phyloP scores from a whole-genome alignment of 164 flowering plant genomes.

The Stephania cephalantha region DNA sequence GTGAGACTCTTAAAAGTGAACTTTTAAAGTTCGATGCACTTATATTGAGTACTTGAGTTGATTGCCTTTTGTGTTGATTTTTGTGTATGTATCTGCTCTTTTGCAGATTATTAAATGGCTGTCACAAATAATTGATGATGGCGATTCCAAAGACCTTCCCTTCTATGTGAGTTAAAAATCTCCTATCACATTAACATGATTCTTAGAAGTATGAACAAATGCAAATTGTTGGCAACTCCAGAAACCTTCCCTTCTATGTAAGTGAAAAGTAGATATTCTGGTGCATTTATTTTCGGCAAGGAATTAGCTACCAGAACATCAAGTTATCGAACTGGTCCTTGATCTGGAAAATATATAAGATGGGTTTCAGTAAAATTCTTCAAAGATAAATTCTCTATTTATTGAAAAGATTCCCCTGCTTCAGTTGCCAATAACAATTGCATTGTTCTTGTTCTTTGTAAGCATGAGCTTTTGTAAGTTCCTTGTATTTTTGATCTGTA shows the following conservation, averaged over 20 bases:
- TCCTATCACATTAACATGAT: not conserved
- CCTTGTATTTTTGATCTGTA: not conserved
- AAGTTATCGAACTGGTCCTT: not conserved
- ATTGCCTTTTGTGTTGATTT: not conserved
- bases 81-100: not conserved
- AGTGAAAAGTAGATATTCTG: not conserved
- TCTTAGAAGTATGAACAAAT: not conserved
- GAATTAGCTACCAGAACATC: not conserved
- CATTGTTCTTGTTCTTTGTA: not conserved
- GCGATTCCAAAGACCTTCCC: slow-evolving; percentile 79
- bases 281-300: not conserved
- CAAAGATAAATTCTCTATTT: not conserved
- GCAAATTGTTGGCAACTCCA: not conserved
- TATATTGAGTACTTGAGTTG: not conserved
- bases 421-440: not conserved
- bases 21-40: not conserved
- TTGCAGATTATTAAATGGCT: slow-evolving; percentile 77
- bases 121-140: slow-evolving; percentile 68
- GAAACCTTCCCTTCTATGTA: no score
- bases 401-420: no score
- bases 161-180: slow-evolving; percentile 53
- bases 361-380: not conserved
- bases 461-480: not conserved
- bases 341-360: not conserved
- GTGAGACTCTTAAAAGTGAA: not conserved